Base-by-base conservation (phyloP, 495 filamentous ascomycete genomes). In the Xylona heveae region DNA sequence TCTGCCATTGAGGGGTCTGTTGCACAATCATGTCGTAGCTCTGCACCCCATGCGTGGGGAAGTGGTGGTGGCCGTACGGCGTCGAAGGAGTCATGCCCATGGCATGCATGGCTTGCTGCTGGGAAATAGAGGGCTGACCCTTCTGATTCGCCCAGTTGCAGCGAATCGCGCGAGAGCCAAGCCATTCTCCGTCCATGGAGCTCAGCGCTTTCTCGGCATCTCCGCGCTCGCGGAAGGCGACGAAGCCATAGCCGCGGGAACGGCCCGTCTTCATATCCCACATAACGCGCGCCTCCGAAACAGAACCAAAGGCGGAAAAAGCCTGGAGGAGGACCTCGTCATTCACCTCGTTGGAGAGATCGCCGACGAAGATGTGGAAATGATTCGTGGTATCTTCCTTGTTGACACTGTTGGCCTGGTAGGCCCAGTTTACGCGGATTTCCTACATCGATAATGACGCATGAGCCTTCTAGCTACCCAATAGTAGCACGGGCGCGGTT, bases 91-190 rank as follows among this genome's bases (percentile, higher is more conserved):
- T 92, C 82, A 99, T 88, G 48, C 90, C 88, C 81, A 95, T 92
- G 25, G 81, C 77, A 32, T 78, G 76, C 79, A 99, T 85, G 19
- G 83, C 80, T 51, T 88, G 78, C 54, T 95, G 88, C 57, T 99
- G 88, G 27, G 84, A 80, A 46, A 94, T 91, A 1, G 90, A 95
- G 28, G 88, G 88, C 47, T 99, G 88, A 23, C 88, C 88, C 64
- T 99, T 99, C 52, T 99, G 88, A 57, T 99, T 99, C 32, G 88
- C 88, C 88, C 88, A 99, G 61, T 99, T 99, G 67, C 85, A 94
- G 38, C 88, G 81, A 49, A 99, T 99, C 3, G 90, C 88, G 32
- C 88, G 82, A 39, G 90, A 95, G 30, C 88, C 88, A 31, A 99
- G 74, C 88, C 88, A 99, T 64, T 99, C 90, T 33, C 90, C 85